phyloP scores from a whole-genome alignment of 139 green algal genomes.

The Parachlorella kessleri region DNA sequence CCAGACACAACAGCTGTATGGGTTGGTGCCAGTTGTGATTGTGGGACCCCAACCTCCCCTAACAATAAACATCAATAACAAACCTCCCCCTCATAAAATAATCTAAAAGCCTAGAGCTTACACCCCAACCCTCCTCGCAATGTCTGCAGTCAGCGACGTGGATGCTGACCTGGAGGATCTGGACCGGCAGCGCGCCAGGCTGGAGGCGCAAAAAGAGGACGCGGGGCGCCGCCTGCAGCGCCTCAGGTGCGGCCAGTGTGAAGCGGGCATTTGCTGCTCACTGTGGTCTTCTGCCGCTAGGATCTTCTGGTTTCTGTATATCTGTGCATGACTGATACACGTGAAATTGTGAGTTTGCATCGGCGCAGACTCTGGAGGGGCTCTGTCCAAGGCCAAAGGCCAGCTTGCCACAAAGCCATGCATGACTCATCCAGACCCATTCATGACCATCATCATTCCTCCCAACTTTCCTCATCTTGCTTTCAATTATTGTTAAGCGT shows the following conservation, averaged over 20 bases:
- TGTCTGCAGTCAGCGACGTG: conserved; percentile 22
- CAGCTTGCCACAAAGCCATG: neutral
- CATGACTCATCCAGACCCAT: neutral
- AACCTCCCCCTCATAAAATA: too few species aligned
- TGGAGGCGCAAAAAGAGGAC: conserved; percentile 4
- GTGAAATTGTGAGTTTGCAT: neutral
- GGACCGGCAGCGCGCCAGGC: conserved; percentile 16
- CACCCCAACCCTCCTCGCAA: neutral
- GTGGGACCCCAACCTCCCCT: too few species aligned
- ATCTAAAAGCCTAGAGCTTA: too few species aligned
- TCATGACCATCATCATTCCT: too few species aligned
- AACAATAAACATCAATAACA: too few species aligned
- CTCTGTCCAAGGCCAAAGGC: neutral
- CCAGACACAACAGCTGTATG: too few species aligned
- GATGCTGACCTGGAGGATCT: conserved; percentile 33
- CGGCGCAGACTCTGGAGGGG: neutral
- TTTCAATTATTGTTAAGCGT: neutral
- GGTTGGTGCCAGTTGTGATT: too few species aligned
- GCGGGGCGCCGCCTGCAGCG: conserved; percentile 10
- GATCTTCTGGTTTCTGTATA: neutral
- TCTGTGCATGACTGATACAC: too few species aligned
- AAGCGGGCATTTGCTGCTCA: neutral
- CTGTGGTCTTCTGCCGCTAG: neutral
- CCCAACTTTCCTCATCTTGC: too few species aligned
- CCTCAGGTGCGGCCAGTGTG: neutral